A percentile compares a stretch with the other conserved stretches of the same genome.
These are phyloP conservation scores for Penicillium macrosclerotiorum DNA, from an alignment of 495 filamentous ascomycete species.

Conservation along the genomic window DNA sequence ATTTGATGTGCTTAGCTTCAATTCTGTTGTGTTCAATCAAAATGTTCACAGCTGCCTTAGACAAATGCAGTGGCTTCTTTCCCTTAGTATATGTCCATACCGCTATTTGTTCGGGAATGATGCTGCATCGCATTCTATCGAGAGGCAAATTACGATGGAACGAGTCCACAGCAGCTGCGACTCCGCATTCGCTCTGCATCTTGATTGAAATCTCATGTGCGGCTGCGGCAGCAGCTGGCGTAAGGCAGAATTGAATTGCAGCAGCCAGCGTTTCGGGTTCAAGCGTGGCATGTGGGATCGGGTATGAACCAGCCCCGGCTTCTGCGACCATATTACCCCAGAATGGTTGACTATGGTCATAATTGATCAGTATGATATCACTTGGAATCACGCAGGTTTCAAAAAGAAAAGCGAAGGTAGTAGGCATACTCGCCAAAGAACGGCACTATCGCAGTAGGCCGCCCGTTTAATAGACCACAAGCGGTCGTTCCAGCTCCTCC, in stretches of 20 bases:
- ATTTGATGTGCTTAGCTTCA: slow-evolving; percentile 59
- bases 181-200: slow-evolving; percentile 71
- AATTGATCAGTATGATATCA: background rate
- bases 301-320: slow-evolving; percentile 17
- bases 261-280: slow-evolving; percentile 63
- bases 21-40: slow-evolving; percentile 58
- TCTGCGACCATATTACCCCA: slow-evolving; percentile 73
- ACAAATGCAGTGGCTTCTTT: slow-evolving; percentile 51
- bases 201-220: slow-evolving; percentile 58
- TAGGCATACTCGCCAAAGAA: slow-evolving; percentile 61
- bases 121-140: slow-evolving; percentile 67
- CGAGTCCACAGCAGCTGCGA: slow-evolving; percentile 65
- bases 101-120: slow-evolving; percentile 65
- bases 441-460: slow-evolving; percentile 61
- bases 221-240: slow-evolving; percentile 53
- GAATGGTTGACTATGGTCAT: slow-evolving; percentile 58
- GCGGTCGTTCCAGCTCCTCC: slow-evolving; percentile 68
- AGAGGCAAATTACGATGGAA: slow-evolving; percentile 67
- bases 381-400: background rate
- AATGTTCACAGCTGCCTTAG: slow-evolving; percentile 65
- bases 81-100: slow-evolving; percentile 62
- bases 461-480: slow-evolving; percentile 54
- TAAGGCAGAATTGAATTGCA: slow-evolving; percentile 68
- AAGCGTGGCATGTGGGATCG: slow-evolving; percentile 50
- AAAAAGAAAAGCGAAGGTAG: background rate